Evolutionary conservation across 2,329 filamentous ascomycete species (phyloP), one percentile per base, ranked within the genome.

Genomic region (Myotisia sp.): DNA sequence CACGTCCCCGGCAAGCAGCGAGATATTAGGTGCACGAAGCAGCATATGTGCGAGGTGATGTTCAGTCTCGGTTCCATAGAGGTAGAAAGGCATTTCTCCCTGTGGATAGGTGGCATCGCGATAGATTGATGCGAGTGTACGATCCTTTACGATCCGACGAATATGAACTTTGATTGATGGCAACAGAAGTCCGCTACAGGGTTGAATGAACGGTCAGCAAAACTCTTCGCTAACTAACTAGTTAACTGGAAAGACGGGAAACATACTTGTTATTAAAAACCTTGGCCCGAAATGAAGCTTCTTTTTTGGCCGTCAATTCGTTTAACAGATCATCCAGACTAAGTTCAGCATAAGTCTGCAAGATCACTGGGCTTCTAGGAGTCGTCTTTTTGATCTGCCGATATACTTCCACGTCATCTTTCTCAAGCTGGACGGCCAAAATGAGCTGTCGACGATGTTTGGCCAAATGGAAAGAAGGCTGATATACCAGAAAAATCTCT

Each of bases 381-480:
- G 8, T 24, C 12, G 22, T 12, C 3, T 24, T 24, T 12, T 24
- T 24, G 12, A 24, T 24, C 12, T 24, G 22, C 22, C 3, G 22
- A 3, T 24, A 24, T 24, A 24, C 12, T 12, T 24, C 22, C 22
- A 24, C 8, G 22, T 37, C 22, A 9, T 24, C 22, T 12, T 24
- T 8, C 22, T 24, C 22, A 12, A 24, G 22, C 22, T 24, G 22
- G 12, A 24, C 12, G 22, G 22, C 8, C 10, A 42, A 20, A 26
- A 45, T 45, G 24, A 45, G 29, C 32, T 45, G 43, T 21, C 34
- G 43, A 24, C 43, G 43, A 34, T 42, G 42, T 18, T 30, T 38
- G 17, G 28, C 42, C 8, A 45, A 26, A 32, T 44, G 37, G 29
- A 44, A 44, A 32, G 39, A 43, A 8, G 43, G 40, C 6, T 29